Evolutionary conservation across 495 filamentous ascomycete species (phyloP).

Genomic region (Aspergillus asperescens): DNA sequence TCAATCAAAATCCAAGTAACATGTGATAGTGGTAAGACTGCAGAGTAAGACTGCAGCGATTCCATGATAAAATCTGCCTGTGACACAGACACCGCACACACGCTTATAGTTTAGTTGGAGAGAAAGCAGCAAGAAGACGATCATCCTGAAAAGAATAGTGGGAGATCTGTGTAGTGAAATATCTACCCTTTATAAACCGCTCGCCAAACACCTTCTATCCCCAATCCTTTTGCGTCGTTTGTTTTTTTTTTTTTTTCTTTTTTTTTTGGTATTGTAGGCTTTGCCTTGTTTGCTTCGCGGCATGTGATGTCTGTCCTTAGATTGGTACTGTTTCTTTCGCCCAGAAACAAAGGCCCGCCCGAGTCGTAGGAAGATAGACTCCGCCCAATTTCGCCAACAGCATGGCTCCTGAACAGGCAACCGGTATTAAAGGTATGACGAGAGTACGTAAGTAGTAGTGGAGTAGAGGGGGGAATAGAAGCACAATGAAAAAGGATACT

Average conservation of each 20-base stretch:
- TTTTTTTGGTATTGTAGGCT: not conserved
- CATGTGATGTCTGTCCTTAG: not conserved
- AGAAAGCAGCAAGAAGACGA: not conserved
- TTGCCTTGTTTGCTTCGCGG: not conserved
- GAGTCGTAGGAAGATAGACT: not conserved
- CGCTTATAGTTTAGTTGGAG: not conserved
- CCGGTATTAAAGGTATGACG: constrained; percentile 6
- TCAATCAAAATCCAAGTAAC: not conserved
- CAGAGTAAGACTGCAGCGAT: not conserved
- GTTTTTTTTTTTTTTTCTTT: not conserved
- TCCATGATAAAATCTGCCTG: not conserved
- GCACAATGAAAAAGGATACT: constrained; percentile 2
- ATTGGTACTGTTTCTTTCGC: not conserved
- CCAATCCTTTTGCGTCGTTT: constrained; percentile 1
- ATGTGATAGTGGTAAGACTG: not conserved
- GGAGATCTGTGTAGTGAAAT: constrained; percentile 13
- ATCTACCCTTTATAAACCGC: constrained; percentile 2
- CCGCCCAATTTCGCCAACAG: constrained; percentile 1
- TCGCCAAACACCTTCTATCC: constrained; percentile 6
- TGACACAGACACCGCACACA: constrained; percentile 1
- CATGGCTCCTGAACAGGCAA: constrained; percentile 3
- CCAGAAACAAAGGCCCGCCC: not conserved
- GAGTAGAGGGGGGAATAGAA: constrained; percentile 4
- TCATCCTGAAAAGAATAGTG: constrained; percentile 8
- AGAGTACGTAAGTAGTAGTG: not conserved